phyloP scores from a whole-genome alignment of 2,329 filamentous ascomycete species.

The Tolypocladium cylindrosporum region DNA sequence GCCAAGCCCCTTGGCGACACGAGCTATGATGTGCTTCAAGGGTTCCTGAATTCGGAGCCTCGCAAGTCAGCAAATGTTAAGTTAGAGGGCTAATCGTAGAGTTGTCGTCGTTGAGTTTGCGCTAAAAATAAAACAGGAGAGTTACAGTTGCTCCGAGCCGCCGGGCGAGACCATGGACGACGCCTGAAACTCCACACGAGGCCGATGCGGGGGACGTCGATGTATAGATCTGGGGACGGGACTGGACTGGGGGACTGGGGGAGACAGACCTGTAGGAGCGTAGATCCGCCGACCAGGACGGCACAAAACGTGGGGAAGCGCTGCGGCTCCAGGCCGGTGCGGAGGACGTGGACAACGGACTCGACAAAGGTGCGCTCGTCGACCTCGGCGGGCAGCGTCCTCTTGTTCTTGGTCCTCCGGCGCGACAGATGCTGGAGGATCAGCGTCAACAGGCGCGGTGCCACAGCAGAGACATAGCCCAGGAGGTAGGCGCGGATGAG shows the following conservation, averaged over 20 bases:
- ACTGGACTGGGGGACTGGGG: background rate
- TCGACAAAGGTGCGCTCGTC: slow-evolving; percentile 20
- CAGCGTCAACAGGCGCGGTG: slow-evolving; percentile 44
- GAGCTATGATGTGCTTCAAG: slow-evolving; percentile 17
- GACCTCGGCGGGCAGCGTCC: slow-evolving; percentile 16
- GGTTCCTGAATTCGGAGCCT: slow-evolving; percentile 15
- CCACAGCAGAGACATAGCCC: slow-evolving; percentile 50
- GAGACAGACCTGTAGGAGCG: slow-evolving; percentile 45
- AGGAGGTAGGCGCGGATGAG: slow-evolving; percentile 49
- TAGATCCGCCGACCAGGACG: slow-evolving; percentile 47
- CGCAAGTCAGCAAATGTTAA: slow-evolving; percentile 4
- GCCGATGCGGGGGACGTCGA: background rate
- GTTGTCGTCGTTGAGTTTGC: background rate
- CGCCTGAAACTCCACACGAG: background rate
- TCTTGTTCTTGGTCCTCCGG: slow-evolving; percentile 17
- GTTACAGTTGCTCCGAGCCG: background rate
- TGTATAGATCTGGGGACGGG: background rate
- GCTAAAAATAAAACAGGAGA: background rate
- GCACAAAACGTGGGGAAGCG: slow-evolving; percentile 56
- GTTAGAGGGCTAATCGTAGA: background rate
- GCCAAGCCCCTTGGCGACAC: slow-evolving; percentile 12
- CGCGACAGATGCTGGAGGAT: slow-evolving; percentile 38
- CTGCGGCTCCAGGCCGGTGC: slow-evolving; percentile 40
- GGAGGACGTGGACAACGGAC: slow-evolving; percentile 30
- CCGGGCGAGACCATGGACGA: background rate